Conservation (phyloP, 805 yeast genomes). For the Wickerhamomyces bovis region DNA sequence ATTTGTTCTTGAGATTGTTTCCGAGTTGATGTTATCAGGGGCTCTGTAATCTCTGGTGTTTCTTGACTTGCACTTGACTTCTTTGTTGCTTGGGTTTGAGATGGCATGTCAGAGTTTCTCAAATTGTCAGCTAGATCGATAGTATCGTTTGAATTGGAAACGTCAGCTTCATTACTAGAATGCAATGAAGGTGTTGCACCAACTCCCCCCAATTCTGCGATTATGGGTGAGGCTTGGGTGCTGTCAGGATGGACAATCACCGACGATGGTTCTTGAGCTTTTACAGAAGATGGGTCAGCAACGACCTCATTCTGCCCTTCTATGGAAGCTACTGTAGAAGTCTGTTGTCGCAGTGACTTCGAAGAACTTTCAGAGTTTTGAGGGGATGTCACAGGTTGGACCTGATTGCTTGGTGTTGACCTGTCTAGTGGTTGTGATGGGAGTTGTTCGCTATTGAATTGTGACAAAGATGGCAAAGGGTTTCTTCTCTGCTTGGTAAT, state of each 20-base stretch:
- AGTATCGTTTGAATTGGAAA: background rate
- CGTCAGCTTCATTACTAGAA: background rate
- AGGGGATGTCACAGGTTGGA: background rate
- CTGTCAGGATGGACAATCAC: background rate
- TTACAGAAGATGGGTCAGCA: background rate
- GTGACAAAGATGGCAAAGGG: background rate
- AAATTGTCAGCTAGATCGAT: background rate
- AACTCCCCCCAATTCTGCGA: no score
- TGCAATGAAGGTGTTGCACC: background rate
- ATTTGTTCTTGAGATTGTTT: no score
- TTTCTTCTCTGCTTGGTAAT: background rate
- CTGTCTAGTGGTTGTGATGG: background rate
- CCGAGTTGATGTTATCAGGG: background rate
- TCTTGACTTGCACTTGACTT: background rate
- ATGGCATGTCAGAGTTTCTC: background rate
- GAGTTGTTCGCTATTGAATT: background rate
- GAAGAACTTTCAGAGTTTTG: background rate
- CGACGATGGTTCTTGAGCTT: background rate
- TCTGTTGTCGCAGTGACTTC: background rate
- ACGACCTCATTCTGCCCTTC: background rate
- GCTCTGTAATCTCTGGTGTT: background rate
- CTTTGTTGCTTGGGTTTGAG: background rate
- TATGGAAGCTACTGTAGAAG: background rate
- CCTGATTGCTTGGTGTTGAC: background rate
- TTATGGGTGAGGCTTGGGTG: background rate